Evolutionary conservation across 2,329 filamentous ascomycete genomes (phyloP), one percentile per base, ranked within the genome.

Genomic region (Dothideomycetes sp.): DNA sequence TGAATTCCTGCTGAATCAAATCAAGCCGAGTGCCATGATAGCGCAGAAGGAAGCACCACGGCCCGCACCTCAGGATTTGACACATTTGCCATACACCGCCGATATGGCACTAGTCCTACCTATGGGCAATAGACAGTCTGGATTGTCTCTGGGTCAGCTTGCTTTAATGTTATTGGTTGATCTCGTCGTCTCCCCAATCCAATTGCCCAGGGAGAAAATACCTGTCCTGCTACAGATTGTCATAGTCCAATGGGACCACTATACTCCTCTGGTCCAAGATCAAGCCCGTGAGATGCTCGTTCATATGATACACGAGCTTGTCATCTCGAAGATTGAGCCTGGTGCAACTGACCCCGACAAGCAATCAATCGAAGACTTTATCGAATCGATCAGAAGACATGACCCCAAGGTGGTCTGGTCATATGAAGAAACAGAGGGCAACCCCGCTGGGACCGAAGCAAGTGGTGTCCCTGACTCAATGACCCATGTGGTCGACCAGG

Each of bases 281-380:
- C 89, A 98, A 59, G 88, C 93, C 19, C 79, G 88, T 36, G 91
- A 98, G 61, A 94, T 98, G 88, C 74, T 98, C 12, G 88, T 98
- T 2, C 91, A 98, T 64, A 72, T 98, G 14, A 93, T 98, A 34
- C 91, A 98, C 52, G 91, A 96, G 58, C 70, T 96, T 5, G 86
- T 98, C 29, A 87, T 95, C 19, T 79, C 77, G 1, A 77, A 76
- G 50, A 70, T 81, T 34, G 79, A 94, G 43, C 83, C 93, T 41
- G 77, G 85, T 42, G 63, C 63, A 35, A 72, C 79, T 5, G 72
- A 69, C 14, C 76, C 78, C 2, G 77, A 77, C 37, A 86, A 84
- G 54, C 72, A 77, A 45, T 74, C 77, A 0, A 88, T 95, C 34
- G 89, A 98, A 58, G 78, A 86, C 43, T 75, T 96, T 40, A 84